Percentiles rank a stretch among this genome's conserved stretches.
These are phyloP conservation scores for Wickerhamiella domercqiae DNA, from an alignment of 805 yeast genomes.

Conservation along the genomic window DNA sequence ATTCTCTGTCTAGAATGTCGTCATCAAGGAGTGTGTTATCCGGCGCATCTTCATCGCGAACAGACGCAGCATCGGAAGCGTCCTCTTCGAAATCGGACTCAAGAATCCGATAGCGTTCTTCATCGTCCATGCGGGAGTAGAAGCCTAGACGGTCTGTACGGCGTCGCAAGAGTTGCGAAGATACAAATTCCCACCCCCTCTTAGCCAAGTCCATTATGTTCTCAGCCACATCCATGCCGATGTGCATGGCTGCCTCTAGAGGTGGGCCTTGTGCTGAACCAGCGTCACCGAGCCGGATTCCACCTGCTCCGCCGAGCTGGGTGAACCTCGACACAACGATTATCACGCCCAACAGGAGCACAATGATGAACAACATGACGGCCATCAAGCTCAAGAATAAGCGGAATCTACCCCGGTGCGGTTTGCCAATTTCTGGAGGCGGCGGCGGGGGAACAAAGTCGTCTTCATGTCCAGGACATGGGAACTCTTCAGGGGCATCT, in stretches of 20 bases:
- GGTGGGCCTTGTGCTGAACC: not conserved
- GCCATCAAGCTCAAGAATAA: not conserved
- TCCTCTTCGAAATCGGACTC: constrained; percentile 17
- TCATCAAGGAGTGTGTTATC: constrained; percentile 9
- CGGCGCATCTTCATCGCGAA: constrained; percentile 11
- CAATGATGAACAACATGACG: not conserved
- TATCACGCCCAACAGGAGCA: not conserved
- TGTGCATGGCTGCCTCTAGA: not conserved
- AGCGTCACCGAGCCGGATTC: constrained; percentile 1
- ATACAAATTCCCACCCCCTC: constrained; percentile 5
- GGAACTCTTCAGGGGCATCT: constrained; percentile 45
- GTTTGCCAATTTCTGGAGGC: not conserved
- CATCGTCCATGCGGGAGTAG: constrained; percentile 23
- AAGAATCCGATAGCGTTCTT: constrained; percentile 21
- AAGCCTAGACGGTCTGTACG: constrained; percentile 18
- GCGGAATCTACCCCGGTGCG: constrained; percentile 22
- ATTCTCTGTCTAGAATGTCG: constrained; percentile 4
- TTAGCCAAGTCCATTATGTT: constrained; percentile 3
- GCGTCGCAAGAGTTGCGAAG: constrained; percentile 11
- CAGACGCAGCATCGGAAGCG: not conserved
- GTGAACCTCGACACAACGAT: not conserved
- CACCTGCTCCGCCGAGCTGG: not conserved
- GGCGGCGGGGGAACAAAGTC: constrained; percentile 32
- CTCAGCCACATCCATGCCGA: not conserved
- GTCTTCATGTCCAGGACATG: constrained; percentile 79